phyloP scores from a whole-genome alignment of 2,329 filamentous ascomycete genomes.

The Penicillium sp. region DNA sequence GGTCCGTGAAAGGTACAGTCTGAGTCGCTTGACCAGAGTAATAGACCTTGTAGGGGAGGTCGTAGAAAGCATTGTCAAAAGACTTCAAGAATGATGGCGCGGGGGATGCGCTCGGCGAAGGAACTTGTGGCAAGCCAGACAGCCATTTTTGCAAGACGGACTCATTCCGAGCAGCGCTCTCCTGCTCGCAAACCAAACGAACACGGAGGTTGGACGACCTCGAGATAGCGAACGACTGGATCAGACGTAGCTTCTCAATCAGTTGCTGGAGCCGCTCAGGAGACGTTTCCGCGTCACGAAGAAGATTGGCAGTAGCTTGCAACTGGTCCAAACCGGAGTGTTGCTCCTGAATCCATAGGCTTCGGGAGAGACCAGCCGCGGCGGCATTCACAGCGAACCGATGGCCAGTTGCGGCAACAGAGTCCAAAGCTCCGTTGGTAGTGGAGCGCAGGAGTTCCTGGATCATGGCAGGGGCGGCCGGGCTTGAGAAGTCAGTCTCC shows the following conservation, averaged over 20 bases:
- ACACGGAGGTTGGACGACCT: conserved; percentile 70
- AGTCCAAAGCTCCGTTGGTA: conserved; percentile 86
- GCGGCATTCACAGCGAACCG: conserved; percentile 82
- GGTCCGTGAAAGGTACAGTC: conserved; percentile 78
- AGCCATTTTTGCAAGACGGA: conserved; percentile 72
- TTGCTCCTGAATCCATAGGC: conserved; percentile 75
- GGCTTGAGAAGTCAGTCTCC: conserved; percentile 87
- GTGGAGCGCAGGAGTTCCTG: conserved; percentile 83
- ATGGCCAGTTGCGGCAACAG: conserved; percentile 88
- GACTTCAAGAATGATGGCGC: conserved; percentile 33
- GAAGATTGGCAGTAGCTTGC: conserved; percentile 74
- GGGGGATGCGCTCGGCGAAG: conserved; percentile 39
- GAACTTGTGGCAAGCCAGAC: conserved; percentile 54
- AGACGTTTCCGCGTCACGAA: conserved; percentile 67
- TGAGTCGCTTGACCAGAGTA: conserved; percentile 83
- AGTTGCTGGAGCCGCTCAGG: conserved; percentile 72
- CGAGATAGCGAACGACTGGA: conserved; percentile 76
- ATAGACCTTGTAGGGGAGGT: conserved; percentile 95
- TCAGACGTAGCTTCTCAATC: conserved; percentile 79
- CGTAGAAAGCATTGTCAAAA: conserved; percentile 77
- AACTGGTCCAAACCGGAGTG: conserved; percentile 90
- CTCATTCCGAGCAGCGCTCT: conserved; percentile 71
- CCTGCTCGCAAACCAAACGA: conserved; percentile 81
- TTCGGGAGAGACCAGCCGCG: conserved; percentile 73
- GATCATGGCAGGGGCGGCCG: conserved; percentile 78